phyloP scores from a whole-genome alignment of 805 yeast genomes.

The Saturnispora hagleri region DNA sequence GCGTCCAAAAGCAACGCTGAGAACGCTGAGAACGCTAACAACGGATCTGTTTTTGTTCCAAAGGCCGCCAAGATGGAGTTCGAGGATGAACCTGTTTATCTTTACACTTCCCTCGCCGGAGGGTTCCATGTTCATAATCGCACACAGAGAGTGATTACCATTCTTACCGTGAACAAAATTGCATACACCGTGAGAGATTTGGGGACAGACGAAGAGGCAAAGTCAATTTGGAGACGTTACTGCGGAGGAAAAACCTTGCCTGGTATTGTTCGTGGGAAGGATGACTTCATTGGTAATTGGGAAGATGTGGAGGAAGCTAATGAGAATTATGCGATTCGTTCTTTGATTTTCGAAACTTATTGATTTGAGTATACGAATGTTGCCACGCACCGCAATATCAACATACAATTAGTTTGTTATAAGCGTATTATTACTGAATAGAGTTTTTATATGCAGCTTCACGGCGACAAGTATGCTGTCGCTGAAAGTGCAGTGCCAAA shows the following conservation, averaged over 20 bases:
- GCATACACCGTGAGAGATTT: slow-evolving; percentile 63
- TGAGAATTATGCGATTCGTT: slow-evolving; percentile 61
- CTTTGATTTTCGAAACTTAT: slow-evolving; percentile 55
- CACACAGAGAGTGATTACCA: slow-evolving; percentile 67
- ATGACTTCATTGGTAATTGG: slow-evolving; percentile 78
- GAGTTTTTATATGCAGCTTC: neutral
- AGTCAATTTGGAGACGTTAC: slow-evolving; percentile 72
- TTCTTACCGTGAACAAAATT: slow-evolving; percentile 65
- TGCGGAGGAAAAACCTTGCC: slow-evolving; percentile 70
- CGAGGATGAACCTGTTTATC: slow-evolving; percentile 54
- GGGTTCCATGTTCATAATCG: slow-evolving; percentile 72
- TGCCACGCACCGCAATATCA: neutral
- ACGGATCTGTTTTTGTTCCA: slow-evolving; percentile 27
- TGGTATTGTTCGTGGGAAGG: slow-evolving; percentile 75
- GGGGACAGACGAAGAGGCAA: slow-evolving; percentile 83
- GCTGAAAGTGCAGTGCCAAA: too few species aligned
- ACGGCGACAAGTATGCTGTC: too few species aligned
- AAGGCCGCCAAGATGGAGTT: slow-evolving; percentile 27
- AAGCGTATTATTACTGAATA: neutral
- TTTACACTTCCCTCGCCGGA: slow-evolving; percentile 82
- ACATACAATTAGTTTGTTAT: neutral
- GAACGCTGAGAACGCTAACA: neutral
- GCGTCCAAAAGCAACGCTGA: neutral
- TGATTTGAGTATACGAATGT: slow-evolving; percentile 17
- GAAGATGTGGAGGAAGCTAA: slow-evolving; percentile 79